These are phyloP conservation scores for Meira nashicola DNA, from an alignment of 1,284 basidiomycete genomes.

Conservation along the genomic window DNA sequence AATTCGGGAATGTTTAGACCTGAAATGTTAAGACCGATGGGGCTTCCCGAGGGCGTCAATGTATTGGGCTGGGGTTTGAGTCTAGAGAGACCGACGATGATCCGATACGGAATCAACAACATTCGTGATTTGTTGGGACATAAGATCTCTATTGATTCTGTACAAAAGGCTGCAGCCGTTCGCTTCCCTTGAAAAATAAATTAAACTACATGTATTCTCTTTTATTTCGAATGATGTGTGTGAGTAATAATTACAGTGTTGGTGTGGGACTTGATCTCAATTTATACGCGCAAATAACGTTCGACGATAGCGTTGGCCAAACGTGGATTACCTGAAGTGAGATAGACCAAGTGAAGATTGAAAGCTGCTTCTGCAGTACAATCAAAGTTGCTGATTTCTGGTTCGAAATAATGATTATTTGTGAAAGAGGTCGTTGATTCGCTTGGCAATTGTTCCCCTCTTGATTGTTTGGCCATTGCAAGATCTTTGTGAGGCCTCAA, in stretches of 20 bases:
- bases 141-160: slow-evolving; percentile 66
- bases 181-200: slow-evolving; percentile 28
- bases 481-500: slow-evolving; percentile 19
- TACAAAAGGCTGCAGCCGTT: slow-evolving; percentile 48
- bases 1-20: slow-evolving; percentile 98
- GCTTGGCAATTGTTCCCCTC: not conserved
- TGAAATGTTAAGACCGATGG: slow-evolving; percentile 96
- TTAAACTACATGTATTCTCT: not conserved
- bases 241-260: no score
- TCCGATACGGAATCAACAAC: slow-evolving; percentile 78
- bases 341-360: slow-evolving; percentile 42
- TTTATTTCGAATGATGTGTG: no score
- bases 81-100: slow-evolving; percentile 98
- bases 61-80: slow-evolving; percentile 93
- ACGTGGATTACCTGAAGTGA: slow-evolving; percentile 13
- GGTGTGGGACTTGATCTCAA: no score
- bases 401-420: not conserved
- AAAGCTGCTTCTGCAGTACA: slow-evolving; percentile 43
- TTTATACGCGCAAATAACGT: slow-evolving; percentile 9
- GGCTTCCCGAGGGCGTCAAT: slow-evolving; percentile 90
- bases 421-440: not conserved
- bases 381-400: slow-evolving; percentile 14
- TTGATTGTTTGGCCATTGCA: not conserved
- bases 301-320: slow-evolving; percentile 9
- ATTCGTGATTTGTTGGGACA: slow-evolving; percentile 95